Conservation (phyloP, 208 protist species). For the Leishmania mexicana region DNA sequence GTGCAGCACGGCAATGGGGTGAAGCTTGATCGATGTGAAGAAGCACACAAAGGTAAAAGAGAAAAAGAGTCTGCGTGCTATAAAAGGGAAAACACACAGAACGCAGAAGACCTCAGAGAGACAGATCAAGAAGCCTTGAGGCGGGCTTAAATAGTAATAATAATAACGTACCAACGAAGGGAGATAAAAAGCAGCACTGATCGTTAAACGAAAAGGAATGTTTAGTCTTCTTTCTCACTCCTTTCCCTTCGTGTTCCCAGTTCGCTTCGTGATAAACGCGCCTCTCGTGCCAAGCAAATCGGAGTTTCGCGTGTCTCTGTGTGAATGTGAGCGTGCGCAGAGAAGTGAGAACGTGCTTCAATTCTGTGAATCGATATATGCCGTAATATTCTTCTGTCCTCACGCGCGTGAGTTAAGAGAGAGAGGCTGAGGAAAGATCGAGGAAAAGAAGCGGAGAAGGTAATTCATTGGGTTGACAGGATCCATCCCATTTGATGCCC, state of each 20-base stretch:
- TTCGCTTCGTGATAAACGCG: neutral
- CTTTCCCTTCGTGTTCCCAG: neutral
- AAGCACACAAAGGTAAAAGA: neutral
- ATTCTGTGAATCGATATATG: neutral
- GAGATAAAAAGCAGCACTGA: neutral
- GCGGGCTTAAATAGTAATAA: too few species aligned
- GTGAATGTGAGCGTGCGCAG: neutral
- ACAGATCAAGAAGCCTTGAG: neutral
- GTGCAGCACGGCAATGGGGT: neutral
- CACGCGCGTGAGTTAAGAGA: neutral
- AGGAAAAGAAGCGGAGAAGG: neutral
- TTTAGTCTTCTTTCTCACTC: neutral
- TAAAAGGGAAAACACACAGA: neutral
- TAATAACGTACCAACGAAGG: neutral
- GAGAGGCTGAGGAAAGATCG: neutral
- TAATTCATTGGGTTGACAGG: neutral
- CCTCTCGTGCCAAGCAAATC: neutral
- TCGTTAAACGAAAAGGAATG: neutral
- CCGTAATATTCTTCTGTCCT: neutral
- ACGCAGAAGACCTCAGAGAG: neutral
- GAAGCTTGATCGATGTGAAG: neutral
- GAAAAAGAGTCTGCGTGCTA: neutral
- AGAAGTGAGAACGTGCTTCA: neutral
- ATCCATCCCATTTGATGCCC: neutral
- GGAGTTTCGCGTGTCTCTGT: neutral